phyloP scores from a whole-genome alignment of 2,329 filamentous ascomycete genomes.

The Xylariaceae sp. region DNA sequence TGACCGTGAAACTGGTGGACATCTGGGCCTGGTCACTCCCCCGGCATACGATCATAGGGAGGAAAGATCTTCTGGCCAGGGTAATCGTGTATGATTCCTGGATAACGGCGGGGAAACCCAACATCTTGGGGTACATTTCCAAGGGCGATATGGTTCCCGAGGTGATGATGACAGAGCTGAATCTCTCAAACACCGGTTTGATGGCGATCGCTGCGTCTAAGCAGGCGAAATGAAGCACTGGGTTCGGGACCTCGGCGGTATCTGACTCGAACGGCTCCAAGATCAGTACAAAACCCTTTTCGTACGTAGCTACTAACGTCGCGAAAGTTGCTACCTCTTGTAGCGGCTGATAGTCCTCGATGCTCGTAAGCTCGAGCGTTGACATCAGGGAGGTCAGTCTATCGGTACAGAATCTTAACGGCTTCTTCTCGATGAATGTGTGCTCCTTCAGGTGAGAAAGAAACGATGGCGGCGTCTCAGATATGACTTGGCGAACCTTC shows the following conservation, averaged over 20 bases:
- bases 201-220: constrained; percentile 97
- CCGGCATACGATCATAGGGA: constrained; percentile 96
- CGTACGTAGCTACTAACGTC: constrained; percentile 93
- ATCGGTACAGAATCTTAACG: constrained; percentile 91
- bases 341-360: constrained; percentile 95
- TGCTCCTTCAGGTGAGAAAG: constrained; percentile 90
- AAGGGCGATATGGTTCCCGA: constrained; percentile 95
- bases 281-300: constrained; percentile 93
- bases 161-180: constrained; percentile 97
- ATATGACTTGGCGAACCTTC: constrained; percentile 97
- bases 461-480: constrained; percentile 94
- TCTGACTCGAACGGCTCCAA: constrained; percentile 97
- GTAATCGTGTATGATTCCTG: constrained; percentile 99
- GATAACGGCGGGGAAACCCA: constrained; percentile 87
- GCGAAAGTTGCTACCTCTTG: constrained; percentile 98
- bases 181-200: constrained; percentile 94
- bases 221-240: constrained; percentile 95
- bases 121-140: constrained; percentile 99
- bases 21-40: constrained; percentile 93
- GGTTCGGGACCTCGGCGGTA: constrained; percentile 92
- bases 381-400: constrained; percentile 90
- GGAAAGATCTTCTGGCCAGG: constrained; percentile 87
- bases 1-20: constrained; percentile 90
- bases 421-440: constrained; percentile 97
- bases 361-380: constrained; percentile 93